Evolutionary conservation across 2,329 filamentous ascomycete genomes (phyloP), one percentile per base, ranked within the genome.

Genomic region (Venturia oleaginea): DNA sequence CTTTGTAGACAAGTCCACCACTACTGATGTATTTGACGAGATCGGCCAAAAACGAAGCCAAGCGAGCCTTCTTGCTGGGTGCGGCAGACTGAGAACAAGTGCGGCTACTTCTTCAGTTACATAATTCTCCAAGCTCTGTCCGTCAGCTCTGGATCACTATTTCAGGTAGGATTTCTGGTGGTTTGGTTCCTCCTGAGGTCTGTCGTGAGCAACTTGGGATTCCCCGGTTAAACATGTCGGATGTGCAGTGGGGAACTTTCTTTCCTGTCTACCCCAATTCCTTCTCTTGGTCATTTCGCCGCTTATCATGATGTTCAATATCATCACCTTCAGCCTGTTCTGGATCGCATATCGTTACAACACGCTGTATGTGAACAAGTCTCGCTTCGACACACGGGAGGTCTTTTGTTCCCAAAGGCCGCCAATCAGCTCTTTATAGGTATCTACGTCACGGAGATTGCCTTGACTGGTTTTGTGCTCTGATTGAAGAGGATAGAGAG

Each of bases 91-190:
- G 13, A 4, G 38, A 4, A 15, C 10, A 19, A 22, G 0, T 89
- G 91, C 69, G 96, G 97, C 73, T 99, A 97, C 76, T 99, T 97
- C 80, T 97, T 97, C 81, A 93, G 91, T 0, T 99, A 99, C 82
- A 92, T 99, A 86, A 88, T 97, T 72, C 86, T 99, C 10, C 94
- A 97, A 71, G 91, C 92, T 0, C 81, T 97, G 70, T 92, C 91
- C 67, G 92, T 91, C 67, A 96, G 92, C 74, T 93, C 93, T 1
- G 92, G 90, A 74, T 93, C 91, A 0, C 80, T 97, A 3, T 79
- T 97, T 17, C 94, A 97, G 71, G 84, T 96, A 32, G 86, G 85
- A 19, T 84, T 86, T 3, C 81, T 99, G 4, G 72, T 92, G 57
- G 80, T 88, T 88, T 96, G 92, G 87, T 96, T 92, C 70, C 71